Conservation (phyloP, 2,329 filamentous ascomycete genomes). For the Xylaria sp. region DNA sequence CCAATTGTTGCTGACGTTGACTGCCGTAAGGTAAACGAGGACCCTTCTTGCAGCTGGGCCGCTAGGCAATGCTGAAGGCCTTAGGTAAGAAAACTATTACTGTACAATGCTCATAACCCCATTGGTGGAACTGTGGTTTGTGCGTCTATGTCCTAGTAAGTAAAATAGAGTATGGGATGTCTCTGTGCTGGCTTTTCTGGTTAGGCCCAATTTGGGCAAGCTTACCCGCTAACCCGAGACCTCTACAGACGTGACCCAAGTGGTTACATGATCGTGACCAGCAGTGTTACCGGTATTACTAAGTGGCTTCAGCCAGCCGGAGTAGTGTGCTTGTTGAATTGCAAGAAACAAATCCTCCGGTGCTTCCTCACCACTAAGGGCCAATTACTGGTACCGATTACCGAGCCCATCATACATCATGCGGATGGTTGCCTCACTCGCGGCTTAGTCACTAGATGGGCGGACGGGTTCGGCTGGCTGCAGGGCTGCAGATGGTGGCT, state of each 20-base stretch:
- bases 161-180: background rate
- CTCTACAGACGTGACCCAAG: background rate
- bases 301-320: background rate
- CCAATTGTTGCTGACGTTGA: too few relatives aligned
- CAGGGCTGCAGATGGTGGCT: constrained; percentile 34
- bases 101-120: background rate
- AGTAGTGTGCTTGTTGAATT: background rate
- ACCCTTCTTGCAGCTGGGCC: constrained; percentile 28
- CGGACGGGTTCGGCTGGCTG: constrained; percentile 21
- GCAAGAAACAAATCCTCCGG: background rate
- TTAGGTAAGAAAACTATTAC: constrained; percentile 1
- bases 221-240: constrained; percentile 8
- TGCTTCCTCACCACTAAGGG: background rate
- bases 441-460: background rate
- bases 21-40: constrained; percentile 1
- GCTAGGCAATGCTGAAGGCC: background rate
- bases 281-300: background rate
- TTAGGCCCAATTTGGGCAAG: constrained; percentile 3
- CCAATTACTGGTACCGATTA: constrained; percentile 3
- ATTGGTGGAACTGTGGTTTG: constrained; percentile 29
- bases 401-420: constrained; percentile 10
- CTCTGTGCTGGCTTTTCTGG: background rate
- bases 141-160: constrained; percentile 1
- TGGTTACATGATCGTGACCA: background rate
- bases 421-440: constrained; percentile 1